Percentiles rank a stretch among this genome's conserved stretches.
Evolutionary conservation across 306 rosid species (phyloP).

Genomic region (barrel medic (Medicago truncatula)): DNA sequence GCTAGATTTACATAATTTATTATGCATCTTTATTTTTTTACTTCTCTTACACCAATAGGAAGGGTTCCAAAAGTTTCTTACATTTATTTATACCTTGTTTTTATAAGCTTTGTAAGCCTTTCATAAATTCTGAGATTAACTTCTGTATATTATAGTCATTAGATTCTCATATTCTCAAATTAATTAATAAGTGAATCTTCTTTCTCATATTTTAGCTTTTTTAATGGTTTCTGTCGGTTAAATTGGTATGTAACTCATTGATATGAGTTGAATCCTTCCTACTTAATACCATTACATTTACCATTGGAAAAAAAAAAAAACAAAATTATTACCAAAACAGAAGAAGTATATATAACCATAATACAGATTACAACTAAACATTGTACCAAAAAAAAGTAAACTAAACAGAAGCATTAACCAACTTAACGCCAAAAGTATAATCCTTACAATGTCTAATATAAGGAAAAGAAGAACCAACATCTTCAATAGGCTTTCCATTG

Average conservation of each 20-base stretch:
- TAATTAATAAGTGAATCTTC: background rate
- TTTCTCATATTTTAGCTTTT: too few species aligned
- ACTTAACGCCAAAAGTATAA: slow-evolving; percentile 54
- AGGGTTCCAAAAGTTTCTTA: slow-evolving; percentile 27
- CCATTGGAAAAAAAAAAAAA: too few species aligned
- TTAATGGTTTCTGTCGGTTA: too few species aligned
- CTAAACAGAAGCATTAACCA: slow-evolving; percentile 20
- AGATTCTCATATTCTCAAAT: slow-evolving; percentile 4
- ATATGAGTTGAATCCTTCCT: too few species aligned
- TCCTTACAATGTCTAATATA: slow-evolving; percentile 61
- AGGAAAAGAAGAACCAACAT: slow-evolving; percentile 48
- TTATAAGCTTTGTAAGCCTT: slow-evolving; percentile 5
- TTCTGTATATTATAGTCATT: background rate
- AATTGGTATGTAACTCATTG: too few species aligned
- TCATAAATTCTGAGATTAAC: slow-evolving; percentile 15
- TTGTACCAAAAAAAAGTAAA: too few species aligned
- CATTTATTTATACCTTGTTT: slow-evolving; percentile 29
- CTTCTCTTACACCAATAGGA: background rate
- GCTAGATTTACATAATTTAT: slow-evolving; percentile 4
- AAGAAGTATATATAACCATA: background rate
- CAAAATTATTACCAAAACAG: too few species aligned
- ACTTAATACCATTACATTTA: too few species aligned
- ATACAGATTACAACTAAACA: background rate
- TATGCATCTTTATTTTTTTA: background rate
- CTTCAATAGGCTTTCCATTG: slow-evolving; percentile 23